phyloP scores from a whole-genome alignment of 305 asterid genomes.

The Solanum hybrid region DNA sequence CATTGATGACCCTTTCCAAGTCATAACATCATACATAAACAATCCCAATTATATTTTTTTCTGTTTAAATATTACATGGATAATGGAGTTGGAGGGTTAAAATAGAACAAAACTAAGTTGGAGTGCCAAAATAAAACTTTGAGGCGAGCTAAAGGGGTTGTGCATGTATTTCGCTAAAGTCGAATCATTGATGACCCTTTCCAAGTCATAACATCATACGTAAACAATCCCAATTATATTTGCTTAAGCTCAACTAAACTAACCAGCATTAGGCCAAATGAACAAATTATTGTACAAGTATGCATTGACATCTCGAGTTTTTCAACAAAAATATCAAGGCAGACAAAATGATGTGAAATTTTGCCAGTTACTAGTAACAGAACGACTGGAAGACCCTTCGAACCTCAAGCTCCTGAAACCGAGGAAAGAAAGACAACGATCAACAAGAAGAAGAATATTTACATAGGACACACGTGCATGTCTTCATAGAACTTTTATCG shows the following conservation, averaged over 20 bases:
- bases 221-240: neutral
- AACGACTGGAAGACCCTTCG: constrained; percentile 16
- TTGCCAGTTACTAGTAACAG: constrained; percentile 12
- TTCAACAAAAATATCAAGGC: neutral
- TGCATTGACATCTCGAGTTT: neutral
- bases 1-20: too few species aligned
- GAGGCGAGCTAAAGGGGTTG: neutral
- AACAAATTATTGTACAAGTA: neutral
- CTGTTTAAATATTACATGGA: neutral
- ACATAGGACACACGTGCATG: neutral
- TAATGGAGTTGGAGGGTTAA: neutral
- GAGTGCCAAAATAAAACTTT: neutral
- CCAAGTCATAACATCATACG: neutral
- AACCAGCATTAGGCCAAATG: neutral
- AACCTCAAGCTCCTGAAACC: constrained; percentile 11
- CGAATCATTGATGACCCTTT: too few species aligned
- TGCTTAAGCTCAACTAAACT: neutral
- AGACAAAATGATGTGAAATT: neutral
- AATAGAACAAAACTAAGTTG: neutral
- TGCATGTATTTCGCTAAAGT: neutral
- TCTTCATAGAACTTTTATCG: neutral
- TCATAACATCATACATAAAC: too few species aligned
- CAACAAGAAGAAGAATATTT: neutral
- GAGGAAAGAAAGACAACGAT: neutral
- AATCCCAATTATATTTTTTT: too few species aligned